Base-by-base conservation (phyloP, 2,329 filamentous ascomycete genomes). In the Fonsecaea erecta region DNA sequence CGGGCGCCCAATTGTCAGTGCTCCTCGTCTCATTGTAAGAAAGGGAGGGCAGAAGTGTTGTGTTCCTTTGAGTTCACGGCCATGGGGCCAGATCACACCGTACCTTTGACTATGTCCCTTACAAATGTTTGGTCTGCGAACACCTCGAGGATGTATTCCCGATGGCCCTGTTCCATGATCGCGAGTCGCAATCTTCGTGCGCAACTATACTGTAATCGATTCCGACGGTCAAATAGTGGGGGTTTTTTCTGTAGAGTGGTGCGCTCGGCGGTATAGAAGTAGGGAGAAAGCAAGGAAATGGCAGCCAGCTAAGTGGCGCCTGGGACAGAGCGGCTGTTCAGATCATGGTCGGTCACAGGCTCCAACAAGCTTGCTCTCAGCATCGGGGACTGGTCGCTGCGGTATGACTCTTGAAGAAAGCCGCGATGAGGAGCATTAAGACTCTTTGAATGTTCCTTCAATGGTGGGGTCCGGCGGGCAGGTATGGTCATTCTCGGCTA, bases 121-220 rank as follows among this genome's bases (percentile, higher is more conserved):
- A 97, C 92, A 62, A 90, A 95, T 51, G 87, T 86, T 58, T 92
- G 91, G 79, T 98, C 95, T 65, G 93, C 91, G 77, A 97, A 96
- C 75, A 96, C 89, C 77, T 97, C 93, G 76, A 99, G 86, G 71
- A 91, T 92, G 81, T 96, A 97, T 79, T 97, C 93, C 73, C 92
- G 92, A 65, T 91, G 88, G 73, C 82, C 82, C 75, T 78, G 80
- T 48, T 69, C 70, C 70, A 71, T 71, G 37, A 37, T 69, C 46
- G 60, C 60, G 46, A 46, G 24, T 18, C 24, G 46, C 30, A 32
- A 60, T 32, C 35, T 52, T 52, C 35, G 57, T 32, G 57, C 57
- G 26, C 43, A 60, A 60, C 28, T 60, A 28, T 52, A 51, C 46
- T 60, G 57, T 7, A 14, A 48, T 34, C 46, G 58, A 43, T 24